A percentile compares a stretch with the other conserved stretches of the same genome.
Conservation (phyloP, 2,329 filamentous ascomycete species). For the Pezicula neosporulosa region DNA sequence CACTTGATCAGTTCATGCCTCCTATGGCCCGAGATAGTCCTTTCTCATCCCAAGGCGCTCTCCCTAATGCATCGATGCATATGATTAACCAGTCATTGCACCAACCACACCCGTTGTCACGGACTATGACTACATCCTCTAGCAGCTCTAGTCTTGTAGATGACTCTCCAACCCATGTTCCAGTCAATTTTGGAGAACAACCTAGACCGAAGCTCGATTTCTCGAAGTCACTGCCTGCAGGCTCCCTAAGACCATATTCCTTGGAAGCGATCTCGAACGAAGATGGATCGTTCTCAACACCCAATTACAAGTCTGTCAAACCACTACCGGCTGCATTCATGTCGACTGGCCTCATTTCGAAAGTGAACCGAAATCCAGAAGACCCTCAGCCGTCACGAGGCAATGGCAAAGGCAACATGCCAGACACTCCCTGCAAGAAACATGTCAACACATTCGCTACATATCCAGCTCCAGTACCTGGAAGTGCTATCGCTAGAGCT, state of each 20-base stretch:
- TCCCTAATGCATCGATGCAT: constrained; percentile 52
- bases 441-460: constrained; percentile 67
- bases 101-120: constrained; percentile 78
- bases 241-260: constrained; percentile 49
- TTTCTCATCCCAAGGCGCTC: constrained; percentile 52
- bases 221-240: constrained; percentile 72
- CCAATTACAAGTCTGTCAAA: constrained; percentile 72
- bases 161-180: constrained; percentile 65
- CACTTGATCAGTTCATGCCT: constrained; percentile 73
- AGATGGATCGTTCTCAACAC: constrained; percentile 63
- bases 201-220: constrained; percentile 55
- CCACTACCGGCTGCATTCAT: constrained; percentile 82
- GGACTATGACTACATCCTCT: constrained; percentile 82
- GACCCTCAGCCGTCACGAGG: constrained; percentile 49
- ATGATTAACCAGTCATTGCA: constrained; percentile 38
- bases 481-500: constrained; percentile 57
- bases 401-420: constrained; percentile 66
- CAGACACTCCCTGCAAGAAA: constrained; percentile 96
- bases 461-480: constrained; percentile 52
- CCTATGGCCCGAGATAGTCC: constrained; percentile 61
- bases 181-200: constrained; percentile 49
- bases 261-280: constrained; percentile 37
- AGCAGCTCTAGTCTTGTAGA: constrained; percentile 75
- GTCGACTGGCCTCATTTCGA: constrained; percentile 92
- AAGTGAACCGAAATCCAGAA: constrained; percentile 83